Evolutionary conservation across 345 rosid genomes (phyloP).

Genomic region (Lepidium aucheri): DNA sequence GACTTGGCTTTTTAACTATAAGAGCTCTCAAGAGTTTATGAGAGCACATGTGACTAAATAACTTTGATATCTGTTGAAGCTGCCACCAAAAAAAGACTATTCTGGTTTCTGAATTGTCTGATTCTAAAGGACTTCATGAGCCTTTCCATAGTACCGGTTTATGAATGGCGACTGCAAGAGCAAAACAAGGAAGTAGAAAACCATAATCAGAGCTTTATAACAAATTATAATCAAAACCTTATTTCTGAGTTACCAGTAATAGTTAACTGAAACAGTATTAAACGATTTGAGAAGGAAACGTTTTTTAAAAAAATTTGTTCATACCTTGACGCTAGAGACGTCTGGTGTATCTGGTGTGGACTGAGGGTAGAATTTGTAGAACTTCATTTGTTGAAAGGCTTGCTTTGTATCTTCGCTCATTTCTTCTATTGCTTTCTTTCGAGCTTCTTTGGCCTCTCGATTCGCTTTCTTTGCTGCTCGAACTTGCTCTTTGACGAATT

Average conservation of each 20-base stretch:
- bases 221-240: not conserved
- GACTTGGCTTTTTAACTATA: not conserved
- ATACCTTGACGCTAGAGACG: constrained; percentile 63
- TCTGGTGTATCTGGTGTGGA: constrained; percentile 67
- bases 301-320: not conserved
- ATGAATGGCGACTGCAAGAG: constrained; percentile 67
- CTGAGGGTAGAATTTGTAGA: constrained; percentile 93
- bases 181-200: not conserved
- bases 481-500: constrained; percentile 68
- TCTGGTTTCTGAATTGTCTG: not conserved
- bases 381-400: constrained; percentile 62
- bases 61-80: not conserved
- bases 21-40: constrained; percentile 23
- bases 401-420: constrained; percentile 69
- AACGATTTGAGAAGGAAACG: too few species aligned
- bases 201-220: not conserved
- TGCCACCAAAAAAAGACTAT: constrained; percentile 10
- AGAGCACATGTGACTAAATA: constrained; percentile 14
- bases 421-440: constrained; percentile 67
- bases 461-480: constrained; percentile 85
- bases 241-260: not conserved
- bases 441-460: constrained; percentile 84
- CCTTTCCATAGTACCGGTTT: constrained; percentile 88
- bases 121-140: constrained; percentile 61
- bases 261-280: not conserved